Conservation (phyloP, 2,329 filamentous ascomycete species). For the Alternaria tenuissima region DNA sequence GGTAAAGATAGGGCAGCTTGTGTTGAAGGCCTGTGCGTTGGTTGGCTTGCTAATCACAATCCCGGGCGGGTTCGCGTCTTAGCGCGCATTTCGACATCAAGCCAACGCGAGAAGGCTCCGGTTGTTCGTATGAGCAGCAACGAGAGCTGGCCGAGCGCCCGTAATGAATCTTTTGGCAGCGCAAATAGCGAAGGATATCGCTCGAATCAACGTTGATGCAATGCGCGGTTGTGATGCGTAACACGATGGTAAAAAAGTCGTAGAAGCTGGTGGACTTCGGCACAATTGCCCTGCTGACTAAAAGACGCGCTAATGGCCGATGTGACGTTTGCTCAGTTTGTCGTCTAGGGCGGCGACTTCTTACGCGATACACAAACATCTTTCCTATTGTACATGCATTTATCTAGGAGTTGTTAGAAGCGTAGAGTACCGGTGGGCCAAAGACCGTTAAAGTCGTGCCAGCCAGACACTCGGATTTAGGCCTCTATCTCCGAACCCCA, state of each 20-base stretch:
- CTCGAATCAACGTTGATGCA: background rate
- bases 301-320: background rate
- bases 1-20: background rate
- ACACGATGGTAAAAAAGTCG: background rate
- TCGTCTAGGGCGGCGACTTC: background rate
- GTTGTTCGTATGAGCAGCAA: background rate
- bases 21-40: background rate
- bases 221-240: background rate
- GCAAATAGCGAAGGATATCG: background rate
- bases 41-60: background rate
- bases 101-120: background rate
- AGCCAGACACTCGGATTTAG: background rate
- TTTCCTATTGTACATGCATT: background rate
- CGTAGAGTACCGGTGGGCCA: background rate
- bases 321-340: background rate
- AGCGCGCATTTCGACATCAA: background rate
- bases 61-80: background rate
- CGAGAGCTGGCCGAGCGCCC: background rate
- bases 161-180: background rate
- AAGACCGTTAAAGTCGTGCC: background rate
- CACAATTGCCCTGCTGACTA: constrained; percentile 9
- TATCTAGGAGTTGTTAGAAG: background rate
- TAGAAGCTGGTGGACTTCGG: background rate
- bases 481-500: constrained; percentile 13
- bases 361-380: background rate